These are phyloP conservation scores for Beta lomatogona DNA, from an alignment of 179 eudicot species.

Conservation along the genomic window DNA sequence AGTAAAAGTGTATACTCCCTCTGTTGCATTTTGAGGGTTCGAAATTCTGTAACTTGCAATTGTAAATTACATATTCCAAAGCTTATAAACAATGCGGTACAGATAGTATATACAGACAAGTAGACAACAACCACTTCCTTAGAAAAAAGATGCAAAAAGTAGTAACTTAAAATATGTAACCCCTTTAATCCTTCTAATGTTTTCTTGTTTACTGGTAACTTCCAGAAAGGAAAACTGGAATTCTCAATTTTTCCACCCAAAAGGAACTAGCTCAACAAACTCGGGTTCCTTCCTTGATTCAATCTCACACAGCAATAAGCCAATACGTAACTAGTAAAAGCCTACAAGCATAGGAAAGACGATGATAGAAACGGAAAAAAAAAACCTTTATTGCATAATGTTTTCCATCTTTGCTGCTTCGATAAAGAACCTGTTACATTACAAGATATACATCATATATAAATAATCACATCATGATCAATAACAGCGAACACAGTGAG, in stretches of 20 bases:
- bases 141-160: not conserved
- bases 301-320: not conserved
- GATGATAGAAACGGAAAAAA: constrained; percentile 3
- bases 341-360: not conserved
- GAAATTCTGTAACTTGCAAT: not conserved
- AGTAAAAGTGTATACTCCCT: not conserved
- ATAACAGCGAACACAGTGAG: constrained; percentile 3
- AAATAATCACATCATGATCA: constrained; percentile 13
- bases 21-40: not conserved
- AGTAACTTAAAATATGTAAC: not conserved
- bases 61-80: not conserved
- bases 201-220: not conserved
- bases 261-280: not conserved
- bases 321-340: not conserved
- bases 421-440: constrained; percentile 75
- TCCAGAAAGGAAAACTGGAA: not conserved
- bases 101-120: not conserved
- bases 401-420: constrained; percentile 73
- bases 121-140: not conserved
- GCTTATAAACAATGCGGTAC: not conserved
- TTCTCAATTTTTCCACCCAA: not conserved
- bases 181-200: not conserved
- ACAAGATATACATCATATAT: constrained; percentile 8
- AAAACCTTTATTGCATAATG: constrained; percentile 90
- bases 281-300: not conserved